phyloP scores from a whole-genome alignment of 225 moss, liverwort and hornwort genomes.

The Sphagnum contortum region DNA sequence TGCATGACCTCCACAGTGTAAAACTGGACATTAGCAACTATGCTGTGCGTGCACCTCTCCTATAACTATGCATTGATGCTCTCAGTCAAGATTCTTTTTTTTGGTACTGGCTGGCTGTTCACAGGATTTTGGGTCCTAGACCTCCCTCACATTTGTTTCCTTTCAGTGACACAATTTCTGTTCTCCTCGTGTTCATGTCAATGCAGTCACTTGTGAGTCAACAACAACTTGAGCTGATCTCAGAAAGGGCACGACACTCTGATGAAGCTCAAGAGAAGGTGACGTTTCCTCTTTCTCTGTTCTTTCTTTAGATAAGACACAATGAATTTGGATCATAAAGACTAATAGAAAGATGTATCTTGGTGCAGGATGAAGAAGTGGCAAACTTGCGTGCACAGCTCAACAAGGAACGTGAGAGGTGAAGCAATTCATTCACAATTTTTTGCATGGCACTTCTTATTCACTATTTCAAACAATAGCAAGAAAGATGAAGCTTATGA shows the following conservation, averaged over 20 bases:
- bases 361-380: slow-evolving; percentile 33
- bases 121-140: no score
- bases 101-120: no score
- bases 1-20: slow-evolving; percentile 49
- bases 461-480: not conserved
- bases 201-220: slow-evolving; percentile 56
- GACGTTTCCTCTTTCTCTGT: no score
- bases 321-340: no score
- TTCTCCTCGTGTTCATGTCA: not conserved
- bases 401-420: slow-evolving; percentile 52
- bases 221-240: slow-evolving; percentile 47
- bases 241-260: slow-evolving; percentile 47
- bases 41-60: slow-evolving; percentile 16
- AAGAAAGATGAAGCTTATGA: not conserved
- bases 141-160: no score
- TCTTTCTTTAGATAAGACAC: no score
- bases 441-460: not conserved
- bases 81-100: no score
- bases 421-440: not conserved
- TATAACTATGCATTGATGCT: no score
- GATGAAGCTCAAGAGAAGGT: slow-evolving; percentile 43
- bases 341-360: no score
- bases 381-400: slow-evolving; percentile 46
- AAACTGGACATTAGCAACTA: slow-evolving; percentile 60
- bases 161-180: no score